Percentiles rank a stretch among this genome's conserved stretches.
Conservation (phyloP, 495 filamentous ascomycete species). For the Annulohypoxylon bovei region DNA sequence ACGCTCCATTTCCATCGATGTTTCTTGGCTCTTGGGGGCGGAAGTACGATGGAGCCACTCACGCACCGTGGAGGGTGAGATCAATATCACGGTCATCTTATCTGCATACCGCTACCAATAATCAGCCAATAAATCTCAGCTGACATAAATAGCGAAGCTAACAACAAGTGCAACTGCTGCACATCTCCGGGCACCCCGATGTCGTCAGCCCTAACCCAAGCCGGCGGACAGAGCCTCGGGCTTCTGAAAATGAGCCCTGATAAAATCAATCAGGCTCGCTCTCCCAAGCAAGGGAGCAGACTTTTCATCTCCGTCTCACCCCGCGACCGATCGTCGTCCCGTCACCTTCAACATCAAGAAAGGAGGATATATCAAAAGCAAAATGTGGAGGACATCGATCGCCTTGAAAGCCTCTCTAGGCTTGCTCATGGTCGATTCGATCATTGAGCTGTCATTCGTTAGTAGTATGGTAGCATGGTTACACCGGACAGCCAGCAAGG, state of each 20-base stretch:
- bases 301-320: not conserved
- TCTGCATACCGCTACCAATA: conserved; percentile 14
- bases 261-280: conserved; percentile 27
- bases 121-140: conserved; percentile 25
- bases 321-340: not conserved
- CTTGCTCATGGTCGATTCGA: conserved; percentile 54
- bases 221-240: conserved; percentile 13
- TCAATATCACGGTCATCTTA: conserved; percentile 15
- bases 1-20: not conserved
- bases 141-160: conserved; percentile 29
- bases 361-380: not conserved
- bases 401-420: conserved; percentile 46
- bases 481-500: conserved; percentile 50
- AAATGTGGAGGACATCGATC: conserved; percentile 30
- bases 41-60: conserved; percentile 19
- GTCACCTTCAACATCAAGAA: conserved; percentile 5
- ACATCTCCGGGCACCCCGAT: conserved; percentile 14
- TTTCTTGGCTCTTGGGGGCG: conserved; percentile 17
- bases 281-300: not conserved
- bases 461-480: conserved; percentile 61
- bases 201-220: conserved; percentile 27
- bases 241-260: conserved; percentile 7
- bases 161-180: not conserved
- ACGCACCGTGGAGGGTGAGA: conserved; percentile 25
- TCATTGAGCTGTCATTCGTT: conserved; percentile 58